Base-by-base conservation (phyloP, 495 filamentous ascomycete genomes). In the Aspergillus hancockii region DNA sequence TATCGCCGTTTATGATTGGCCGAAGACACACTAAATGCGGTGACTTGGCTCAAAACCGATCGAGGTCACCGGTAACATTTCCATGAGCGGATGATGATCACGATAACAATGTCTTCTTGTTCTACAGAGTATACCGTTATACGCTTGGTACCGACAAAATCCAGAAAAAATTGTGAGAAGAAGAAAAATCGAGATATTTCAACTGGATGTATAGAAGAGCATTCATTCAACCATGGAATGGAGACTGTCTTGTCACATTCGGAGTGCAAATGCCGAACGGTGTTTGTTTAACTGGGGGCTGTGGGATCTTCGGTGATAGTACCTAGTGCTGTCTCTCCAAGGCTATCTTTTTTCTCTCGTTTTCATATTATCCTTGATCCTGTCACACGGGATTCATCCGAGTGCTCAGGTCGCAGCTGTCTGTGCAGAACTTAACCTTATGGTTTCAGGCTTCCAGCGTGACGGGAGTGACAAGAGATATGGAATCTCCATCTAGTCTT, bases 361-460 rank as follows among this genome's bases (percentile, higher is more conserved):
- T 58, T 46, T 52, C 32, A 38, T 52, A 41, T 41, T 43, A 22
- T 41, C 38, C 34, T 36, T 36, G 8, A 12, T 49, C 32, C 43
- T 21, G 38, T 19, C 19, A 30, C 23, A 36, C 14, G 52, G 25
- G 52, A 60, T 60, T 32, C 50, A 40, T 10, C 43, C 47, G 41
- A 36, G 59, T 55, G 59, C 59, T 61, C 59, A 57, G 59, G 56
- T 61, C 59, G 31, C 49, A 59, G 19, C n/a, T 21, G 22, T 52
- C n/a, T 12, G 13, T 53, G 43, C 43, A 21, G 43, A 23, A 47
- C 18, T 47, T 23, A 47, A 22, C 43, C 19, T 23, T 23, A 22
- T 18, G 8, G 23, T 6, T n/a, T 47, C 43, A 23, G 19, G 4
- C 38, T 6, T 6, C 3, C 14, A 41, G 16, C 38, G 16, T n/a